Evolutionary conservation across 1,139 yeast species (phyloP).

Genomic region (Zygoascus meyerae): DNA sequence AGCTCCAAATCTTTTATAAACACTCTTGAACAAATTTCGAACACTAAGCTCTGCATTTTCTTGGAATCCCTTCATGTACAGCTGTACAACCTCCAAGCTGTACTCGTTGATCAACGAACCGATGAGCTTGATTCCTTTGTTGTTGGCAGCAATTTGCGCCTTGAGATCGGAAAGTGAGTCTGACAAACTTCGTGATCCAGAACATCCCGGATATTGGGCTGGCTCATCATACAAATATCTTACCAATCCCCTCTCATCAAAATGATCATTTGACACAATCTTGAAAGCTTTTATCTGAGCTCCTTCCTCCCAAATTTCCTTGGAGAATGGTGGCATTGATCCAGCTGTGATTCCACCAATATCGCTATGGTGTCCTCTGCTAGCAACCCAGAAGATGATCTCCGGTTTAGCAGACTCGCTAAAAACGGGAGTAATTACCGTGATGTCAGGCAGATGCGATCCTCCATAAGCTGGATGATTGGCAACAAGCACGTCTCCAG

Average conservation of each 20-base stretch:
- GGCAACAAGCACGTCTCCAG: conserved; percentile 71
- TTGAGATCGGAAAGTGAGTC: conserved; percentile 60
- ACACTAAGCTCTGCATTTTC: conserved; percentile 56
- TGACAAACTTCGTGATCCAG: conserved; percentile 53
- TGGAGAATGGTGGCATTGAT: conserved; percentile 59
- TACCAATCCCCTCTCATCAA: conserved; percentile 48
- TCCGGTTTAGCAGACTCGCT: conserved; percentile 45
- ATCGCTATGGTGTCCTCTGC: conserved; percentile 65
- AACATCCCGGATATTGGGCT: conserved; percentile 48
- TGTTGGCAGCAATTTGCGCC: conserved; percentile 65
- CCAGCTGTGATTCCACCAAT: conserved; percentile 65
- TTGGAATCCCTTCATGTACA: conserved; percentile 58
- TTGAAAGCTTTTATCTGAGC: conserved; percentile 54
- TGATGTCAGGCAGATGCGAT: conserved; percentile 72
- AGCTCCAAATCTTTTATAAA: conserved; percentile 32
- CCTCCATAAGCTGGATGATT: conserved; percentile 82
- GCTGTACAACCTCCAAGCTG: conserved; percentile 46
- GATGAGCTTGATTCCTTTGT: conserved; percentile 52
- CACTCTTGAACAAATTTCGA: conserved; percentile 38
- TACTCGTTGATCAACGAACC: conserved; percentile 46
- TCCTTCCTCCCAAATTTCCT: conserved; percentile 59
- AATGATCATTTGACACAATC: conserved; percentile 49
- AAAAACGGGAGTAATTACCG: conserved; percentile 75
- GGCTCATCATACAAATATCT: conserved; percentile 49
- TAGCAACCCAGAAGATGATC: conserved; percentile 56